Percentiles rank a stretch among this genome's conserved stretches.
phyloP scores from a whole-genome alignment of 78 protist species.

The Chrysochromulina parva region DNA sequence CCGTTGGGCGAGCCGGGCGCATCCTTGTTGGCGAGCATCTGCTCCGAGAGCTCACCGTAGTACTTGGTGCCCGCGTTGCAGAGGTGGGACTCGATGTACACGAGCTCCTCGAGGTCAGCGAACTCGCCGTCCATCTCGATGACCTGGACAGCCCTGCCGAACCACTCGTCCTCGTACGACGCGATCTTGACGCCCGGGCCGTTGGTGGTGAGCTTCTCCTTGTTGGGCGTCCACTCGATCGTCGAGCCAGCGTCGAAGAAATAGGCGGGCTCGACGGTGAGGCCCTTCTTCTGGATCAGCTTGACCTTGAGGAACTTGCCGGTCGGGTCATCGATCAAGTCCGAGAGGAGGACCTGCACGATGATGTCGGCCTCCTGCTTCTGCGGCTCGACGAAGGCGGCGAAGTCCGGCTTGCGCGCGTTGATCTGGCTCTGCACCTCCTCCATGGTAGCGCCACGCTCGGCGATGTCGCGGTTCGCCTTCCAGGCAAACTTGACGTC shows the following conservation, averaged over 20 bases:
- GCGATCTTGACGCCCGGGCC: neutral
- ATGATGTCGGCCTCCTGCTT: slow-evolving; percentile 40
- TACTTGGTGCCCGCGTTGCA: slow-evolving; percentile 36
- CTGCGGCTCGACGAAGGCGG: slow-evolving; percentile 57
- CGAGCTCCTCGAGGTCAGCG: slow-evolving; percentile 41
- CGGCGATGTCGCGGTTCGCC: slow-evolving; percentile 54
- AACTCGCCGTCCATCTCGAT: slow-evolving; percentile 54
- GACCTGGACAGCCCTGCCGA: slow-evolving; percentile 15
- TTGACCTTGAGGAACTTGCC: slow-evolving; percentile 10
- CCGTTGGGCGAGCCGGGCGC: slow-evolving; percentile 55
- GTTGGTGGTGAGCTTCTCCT: slow-evolving; percentile 13
- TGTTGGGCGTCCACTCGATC: slow-evolving; percentile 29
- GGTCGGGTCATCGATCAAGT: neutral
- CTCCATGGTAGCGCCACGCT: slow-evolving; percentile 56
- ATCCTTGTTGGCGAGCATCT: slow-evolving; percentile 45
- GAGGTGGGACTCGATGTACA: slow-evolving; percentile 44
- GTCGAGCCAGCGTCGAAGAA: slow-evolving; percentile 40
- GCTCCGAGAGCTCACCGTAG: slow-evolving; percentile 56
- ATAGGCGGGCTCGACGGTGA: neutral
- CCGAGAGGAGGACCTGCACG: slow-evolving; percentile 2
- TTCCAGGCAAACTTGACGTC: slow-evolving; percentile 54
- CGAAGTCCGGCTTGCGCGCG: slow-evolving; percentile 60
- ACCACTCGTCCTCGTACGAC: neutral
- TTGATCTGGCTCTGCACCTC: slow-evolving; percentile 7
- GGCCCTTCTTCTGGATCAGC: slow-evolving; percentile 26